These are phyloP conservation scores for Lentinula sp. DNA, from an alignment of 768 basidiomycete genomes.

Conservation along the genomic window DNA sequence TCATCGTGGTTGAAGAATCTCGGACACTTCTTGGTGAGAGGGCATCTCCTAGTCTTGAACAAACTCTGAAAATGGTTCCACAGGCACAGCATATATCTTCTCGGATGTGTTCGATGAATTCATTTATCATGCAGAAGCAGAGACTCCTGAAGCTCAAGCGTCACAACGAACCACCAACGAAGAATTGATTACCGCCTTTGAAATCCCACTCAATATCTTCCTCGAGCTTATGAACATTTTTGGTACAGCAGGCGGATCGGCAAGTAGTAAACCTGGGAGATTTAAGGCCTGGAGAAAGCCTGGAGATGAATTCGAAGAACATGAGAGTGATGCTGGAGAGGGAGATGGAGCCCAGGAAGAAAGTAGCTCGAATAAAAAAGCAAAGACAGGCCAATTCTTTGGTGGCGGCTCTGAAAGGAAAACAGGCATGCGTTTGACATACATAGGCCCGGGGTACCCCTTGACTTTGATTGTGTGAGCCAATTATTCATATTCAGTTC, in stretches of 20 bases:
- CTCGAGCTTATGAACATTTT: slow-evolving; percentile 93
- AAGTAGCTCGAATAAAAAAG: slow-evolving; percentile 6
- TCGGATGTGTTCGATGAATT: slow-evolving; percentile 77
- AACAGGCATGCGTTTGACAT: slow-evolving; percentile 84
- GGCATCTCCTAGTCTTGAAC: not conserved
- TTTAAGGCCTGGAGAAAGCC: slow-evolving; percentile 44
- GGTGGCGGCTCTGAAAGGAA: slow-evolving; percentile 47
- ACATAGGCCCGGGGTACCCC: slow-evolving; percentile 72
- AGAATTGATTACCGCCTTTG: slow-evolving; percentile 45
- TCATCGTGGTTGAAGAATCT: slow-evolving; percentile 81
- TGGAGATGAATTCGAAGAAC: slow-evolving; percentile 39
- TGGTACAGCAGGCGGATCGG: slow-evolving; percentile 62
- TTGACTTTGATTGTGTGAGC: slow-evolving; percentile 75
- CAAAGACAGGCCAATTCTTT: slow-evolving; percentile 34
- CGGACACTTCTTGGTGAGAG: slow-evolving; percentile 69
- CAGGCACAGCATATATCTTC: slow-evolving; percentile 83
- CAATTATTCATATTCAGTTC: not conserved
- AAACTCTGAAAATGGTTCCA: not conserved
- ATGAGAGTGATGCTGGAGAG: slow-evolving; percentile 30
- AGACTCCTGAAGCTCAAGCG: slow-evolving; percentile 18
- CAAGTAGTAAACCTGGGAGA: slow-evolving; percentile 24
- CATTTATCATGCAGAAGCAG: slow-evolving; percentile 50
- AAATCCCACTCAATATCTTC: slow-evolving; percentile 77
- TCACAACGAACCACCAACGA: slow-evolving; percentile 22
- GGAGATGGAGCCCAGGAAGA: slow-evolving; percentile 19